Percentiles rank a stretch among this genome's conserved stretches.
Conservation (phyloP, 2,329 filamentous ascomycete species). For the Trichoderma brevicompactum region DNA sequence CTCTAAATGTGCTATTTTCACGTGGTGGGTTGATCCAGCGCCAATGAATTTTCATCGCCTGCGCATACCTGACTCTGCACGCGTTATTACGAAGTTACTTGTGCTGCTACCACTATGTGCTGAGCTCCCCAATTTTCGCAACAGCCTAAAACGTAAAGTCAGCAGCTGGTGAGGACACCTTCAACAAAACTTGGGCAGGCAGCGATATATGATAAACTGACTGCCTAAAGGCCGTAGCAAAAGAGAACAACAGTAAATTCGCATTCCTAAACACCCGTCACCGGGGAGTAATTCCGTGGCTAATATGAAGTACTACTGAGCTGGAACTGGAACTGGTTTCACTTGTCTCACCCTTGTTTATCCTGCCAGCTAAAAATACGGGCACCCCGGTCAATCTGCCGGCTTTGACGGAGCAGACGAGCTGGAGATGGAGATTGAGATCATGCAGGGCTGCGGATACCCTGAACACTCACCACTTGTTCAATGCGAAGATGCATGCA, state of each 20-base stretch:
- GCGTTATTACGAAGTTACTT: neutral
- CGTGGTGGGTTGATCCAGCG: neutral
- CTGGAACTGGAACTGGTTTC: neutral
- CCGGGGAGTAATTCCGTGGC: neutral
- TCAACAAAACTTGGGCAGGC: neutral
- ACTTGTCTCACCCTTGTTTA: conserved; percentile 15
- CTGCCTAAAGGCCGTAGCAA: neutral
- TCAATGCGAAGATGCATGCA: neutral
- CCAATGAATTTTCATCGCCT: neutral
- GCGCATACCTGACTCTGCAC: neutral
- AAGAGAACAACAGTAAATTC: too few species aligned
- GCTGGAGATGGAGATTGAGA: conserved; percentile 5
- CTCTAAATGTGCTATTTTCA: neutral
- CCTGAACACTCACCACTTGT: conserved; percentile 3
- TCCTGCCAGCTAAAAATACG: conserved; percentile 17
- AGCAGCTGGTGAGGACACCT: neutral
- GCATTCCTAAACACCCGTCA: neutral
- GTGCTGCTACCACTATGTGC: neutral
- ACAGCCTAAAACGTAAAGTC: neutral
- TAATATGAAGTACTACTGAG: neutral
- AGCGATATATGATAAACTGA: neutral
- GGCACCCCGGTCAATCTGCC: conserved; percentile 4
- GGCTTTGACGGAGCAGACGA: conserved; percentile 21
- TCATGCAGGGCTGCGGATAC: conserved; percentile 20
- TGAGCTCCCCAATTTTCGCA: conserved; percentile 9